A percentile compares a stretch with the other conserved stretches of the same genome.
Evolutionary conservation across 768 basidiomycete genomes (phyloP).

Genomic region (Suillus fuscotomentosus): DNA sequence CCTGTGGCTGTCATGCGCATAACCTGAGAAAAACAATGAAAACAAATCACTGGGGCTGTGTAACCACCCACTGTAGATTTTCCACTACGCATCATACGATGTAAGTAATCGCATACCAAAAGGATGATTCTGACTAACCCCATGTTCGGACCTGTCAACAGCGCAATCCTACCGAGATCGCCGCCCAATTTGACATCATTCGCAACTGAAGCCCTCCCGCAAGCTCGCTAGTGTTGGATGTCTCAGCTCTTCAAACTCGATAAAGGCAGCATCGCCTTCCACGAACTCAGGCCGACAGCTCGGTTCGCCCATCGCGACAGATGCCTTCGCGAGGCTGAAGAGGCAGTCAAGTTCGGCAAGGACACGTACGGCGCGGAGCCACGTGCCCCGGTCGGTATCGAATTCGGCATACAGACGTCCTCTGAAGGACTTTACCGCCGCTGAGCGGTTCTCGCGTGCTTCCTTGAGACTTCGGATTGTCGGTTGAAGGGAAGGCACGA

Average conservation of each 20-base stretch:
- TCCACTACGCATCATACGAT: conserved; percentile 43
- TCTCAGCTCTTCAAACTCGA: conserved; percentile 87
- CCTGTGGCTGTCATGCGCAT: conserved; percentile 98
- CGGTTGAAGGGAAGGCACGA: conserved; percentile 67
- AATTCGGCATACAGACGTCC: conserved; percentile 77
- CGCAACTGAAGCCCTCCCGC: conserved; percentile 83
- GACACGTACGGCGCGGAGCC: conserved; percentile 81
- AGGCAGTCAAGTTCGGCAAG: conserved; percentile 97
- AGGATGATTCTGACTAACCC: conserved; percentile 49
- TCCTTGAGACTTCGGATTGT: conserved; percentile 87
- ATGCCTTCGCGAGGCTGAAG: conserved; percentile 87
- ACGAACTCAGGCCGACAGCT: conserved; percentile 90
- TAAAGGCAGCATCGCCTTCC: conserved; percentile 71
- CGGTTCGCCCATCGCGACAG: conserved; percentile 88
- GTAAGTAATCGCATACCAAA: conserved; percentile 1
- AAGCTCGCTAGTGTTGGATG: conserved; percentile 80
- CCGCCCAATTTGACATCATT: conserved; percentile 89
- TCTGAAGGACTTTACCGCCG: conserved; percentile 82
- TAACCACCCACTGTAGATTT: conserved; percentile 62
- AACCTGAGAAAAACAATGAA: conserved; percentile 37
- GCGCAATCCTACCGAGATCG: conserved; percentile 67
- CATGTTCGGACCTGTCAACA: conserved; percentile 92
- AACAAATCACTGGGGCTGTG: background rate
- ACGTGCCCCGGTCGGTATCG: conserved; percentile 73
- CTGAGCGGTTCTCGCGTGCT: conserved; percentile 83